Evolutionary conservation across 768 basidiomycete genomes (phyloP), one percentile per base, ranked within the genome.

Genomic region (Asterophora parasitica): DNA sequence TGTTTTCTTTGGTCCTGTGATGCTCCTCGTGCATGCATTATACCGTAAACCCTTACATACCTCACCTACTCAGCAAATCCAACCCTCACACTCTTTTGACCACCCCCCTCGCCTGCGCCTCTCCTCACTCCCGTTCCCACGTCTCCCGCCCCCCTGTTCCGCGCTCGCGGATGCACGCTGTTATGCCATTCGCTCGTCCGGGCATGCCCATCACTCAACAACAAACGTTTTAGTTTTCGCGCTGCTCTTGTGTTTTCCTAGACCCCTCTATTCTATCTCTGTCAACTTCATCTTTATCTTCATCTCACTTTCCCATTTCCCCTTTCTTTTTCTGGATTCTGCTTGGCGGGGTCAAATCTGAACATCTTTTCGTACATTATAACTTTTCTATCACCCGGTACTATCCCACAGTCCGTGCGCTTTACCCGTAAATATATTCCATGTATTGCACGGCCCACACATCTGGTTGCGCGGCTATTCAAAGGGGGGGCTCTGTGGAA

Each of bases 21-120:
- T 32, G 50, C 28, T 31, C 52, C 23, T 23, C 23, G 6, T 23
- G 23, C 23, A 23, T 6, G 23, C 23, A 3, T 46, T 60, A 63
- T 63, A 65, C 61, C 62, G 46, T 59, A 54, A 20, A 42, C 33
- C 40, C 47, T 52, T 51, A 41, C 48, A 50, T 49, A 49, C 60
- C 53, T 44, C 32, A 40, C n/a, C n/a, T n/a, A n/a, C 48, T 32
- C 43, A 44, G 32, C 43, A 40, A 43, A 48, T 47, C 23, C 34
- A 41, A 56, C 51, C 51, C 39, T n/a, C 54, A 56, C 60, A 48
- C 53, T 61, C 58, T 42, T 61, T 61, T 55, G 42, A 42, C 48
- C n/a, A n/a, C n/a, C n/a, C 36, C 44, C 44, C 36, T 20, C 54
- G n/a, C 13, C 12, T 38, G n/a, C 20, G 45, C 44, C 16, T 32